These are phyloP conservation scores for Pseudogymnoascus sp. DNA, from an alignment of 2,329 filamentous ascomycete genomes.

Conservation along the genomic window DNA sequence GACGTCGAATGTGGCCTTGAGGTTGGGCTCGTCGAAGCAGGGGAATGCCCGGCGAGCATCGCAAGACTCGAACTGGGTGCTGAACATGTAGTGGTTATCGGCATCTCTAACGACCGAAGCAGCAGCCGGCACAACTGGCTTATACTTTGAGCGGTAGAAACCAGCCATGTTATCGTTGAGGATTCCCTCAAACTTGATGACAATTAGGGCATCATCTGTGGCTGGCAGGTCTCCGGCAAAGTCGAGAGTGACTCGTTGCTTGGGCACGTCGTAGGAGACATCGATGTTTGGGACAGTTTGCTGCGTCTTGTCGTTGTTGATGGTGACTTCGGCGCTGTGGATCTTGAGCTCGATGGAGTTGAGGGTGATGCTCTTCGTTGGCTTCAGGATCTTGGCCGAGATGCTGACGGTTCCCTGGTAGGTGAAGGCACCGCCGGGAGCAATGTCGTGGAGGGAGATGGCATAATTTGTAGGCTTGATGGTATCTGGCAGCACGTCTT, in stretches of 20 bases:
- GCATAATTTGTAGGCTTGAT: slow-evolving; percentile 82
- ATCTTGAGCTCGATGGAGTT: slow-evolving; percentile 83
- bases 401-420: slow-evolving; percentile 85
- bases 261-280: slow-evolving; percentile 73
- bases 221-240: slow-evolving; percentile 66
- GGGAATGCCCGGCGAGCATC: slow-evolving; percentile 93
- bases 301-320: slow-evolving; percentile 48
- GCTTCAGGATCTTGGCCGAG: slow-evolving; percentile 60
- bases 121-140: slow-evolving; percentile 62
- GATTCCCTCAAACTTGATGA: slow-evolving; percentile 67
- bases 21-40: slow-evolving; percentile 95
- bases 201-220: slow-evolving; percentile 56
- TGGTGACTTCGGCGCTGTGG: slow-evolving; percentile 52
- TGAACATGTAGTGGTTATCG: slow-evolving; percentile 68
- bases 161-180: slow-evolving; percentile 90
- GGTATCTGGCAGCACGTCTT: slow-evolving; percentile 51
- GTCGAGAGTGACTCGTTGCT: slow-evolving; percentile 71
- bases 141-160: slow-evolving; percentile 93
- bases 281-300: slow-evolving; percentile 51
- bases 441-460: slow-evolving; percentile 71
- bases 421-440: slow-evolving; percentile 58
- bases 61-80: slow-evolving; percentile 95
- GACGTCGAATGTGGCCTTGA: slow-evolving; percentile 94
- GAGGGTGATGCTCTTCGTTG: slow-evolving; percentile 68
- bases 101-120: slow-evolving; percentile 69